Percentiles rank a stretch among this genome's conserved stretches.
phyloP scores from a whole-genome alignment of 1,284 basidiomycete species.

The Fomitopsis betulina region DNA sequence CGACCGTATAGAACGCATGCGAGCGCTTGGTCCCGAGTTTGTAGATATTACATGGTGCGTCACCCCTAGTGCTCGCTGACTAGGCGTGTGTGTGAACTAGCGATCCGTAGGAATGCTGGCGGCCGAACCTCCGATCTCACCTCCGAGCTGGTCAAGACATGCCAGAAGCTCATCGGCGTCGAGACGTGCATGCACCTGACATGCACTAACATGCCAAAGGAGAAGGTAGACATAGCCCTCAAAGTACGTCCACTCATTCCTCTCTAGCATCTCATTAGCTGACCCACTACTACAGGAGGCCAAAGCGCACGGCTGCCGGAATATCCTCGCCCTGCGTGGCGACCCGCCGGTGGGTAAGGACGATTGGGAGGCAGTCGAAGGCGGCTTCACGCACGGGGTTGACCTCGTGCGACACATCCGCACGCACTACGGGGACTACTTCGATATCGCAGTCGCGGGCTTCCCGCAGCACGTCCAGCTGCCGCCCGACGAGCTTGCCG shows the following conservation, averaged over 20 bases:
- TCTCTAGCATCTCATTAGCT: constrained; percentile 15
- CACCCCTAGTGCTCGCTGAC: constrained; percentile 3
- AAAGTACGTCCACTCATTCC: constrained; percentile 44
- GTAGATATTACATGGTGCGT: constrained; percentile 95
- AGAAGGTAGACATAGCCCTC: constrained; percentile 90
- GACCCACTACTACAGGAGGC: constrained; percentile 60
- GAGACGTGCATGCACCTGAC: constrained; percentile 99
- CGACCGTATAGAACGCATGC: constrained; percentile 98
- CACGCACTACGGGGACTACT: constrained; percentile 79
- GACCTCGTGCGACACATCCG: constrained; percentile 90
- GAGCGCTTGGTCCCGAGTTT: constrained; percentile 92
- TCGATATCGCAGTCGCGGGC: constrained; percentile 91
- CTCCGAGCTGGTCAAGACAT: constrained; percentile 94
- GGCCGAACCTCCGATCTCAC: constrained; percentile 92
- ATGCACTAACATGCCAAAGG: constrained; percentile 96
- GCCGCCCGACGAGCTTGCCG: constrained; percentile 68
- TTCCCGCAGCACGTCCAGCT: constrained; percentile 76
- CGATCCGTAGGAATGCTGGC: constrained; percentile 79
- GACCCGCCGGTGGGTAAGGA: constrained; percentile 88
- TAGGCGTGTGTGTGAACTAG: constrained; percentile 6
- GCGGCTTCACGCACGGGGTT: constrained; percentile 84
- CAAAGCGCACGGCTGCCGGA: constrained; percentile 88
- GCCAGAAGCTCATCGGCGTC: constrained; percentile 86
- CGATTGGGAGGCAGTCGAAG: constrained; percentile 88
- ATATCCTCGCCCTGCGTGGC: constrained; percentile 92